These are phyloP conservation scores for Pseudovirgaria hyperparasitica DNA, from an alignment of 2,329 filamentous ascomycete species.

Conservation along the genomic window DNA sequence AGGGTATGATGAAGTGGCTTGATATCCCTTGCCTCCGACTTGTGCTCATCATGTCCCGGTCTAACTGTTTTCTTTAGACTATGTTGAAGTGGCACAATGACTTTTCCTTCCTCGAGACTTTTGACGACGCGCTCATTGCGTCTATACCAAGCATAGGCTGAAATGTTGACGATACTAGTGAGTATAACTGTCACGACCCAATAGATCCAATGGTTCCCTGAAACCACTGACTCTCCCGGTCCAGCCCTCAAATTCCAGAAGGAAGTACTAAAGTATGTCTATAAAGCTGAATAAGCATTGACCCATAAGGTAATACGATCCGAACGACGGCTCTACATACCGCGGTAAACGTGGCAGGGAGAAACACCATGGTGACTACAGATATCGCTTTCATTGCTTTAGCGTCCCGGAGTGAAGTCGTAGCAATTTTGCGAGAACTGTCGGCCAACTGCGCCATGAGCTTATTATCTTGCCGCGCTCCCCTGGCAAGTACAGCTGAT, in stretches of 20 bases:
- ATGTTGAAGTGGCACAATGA: no score
- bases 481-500: constrained; percentile 4
- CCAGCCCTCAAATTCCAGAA: constrained; percentile 4
- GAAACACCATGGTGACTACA: constrained; percentile 13
- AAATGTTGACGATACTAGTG: no score
- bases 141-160: no score
- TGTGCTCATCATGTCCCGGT: no score
- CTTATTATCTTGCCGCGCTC: constrained; percentile 3
- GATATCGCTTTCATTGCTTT: constrained; percentile 12
- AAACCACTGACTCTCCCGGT: constrained; percentile 1
- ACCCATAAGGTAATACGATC: background rate
- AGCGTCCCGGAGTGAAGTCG: constrained; percentile 10
- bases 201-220: constrained; percentile 3
- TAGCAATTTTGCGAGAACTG: constrained; percentile 8
- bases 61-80: no score
- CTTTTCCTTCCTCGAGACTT: no score
- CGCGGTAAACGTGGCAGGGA: constrained; percentile 14
- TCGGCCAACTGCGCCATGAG: constrained; percentile 5
- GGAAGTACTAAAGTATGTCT: constrained; percentile 4
- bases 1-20: no score
- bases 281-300: background rate
- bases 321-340: constrained; percentile 5
- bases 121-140: no score
- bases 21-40: no score
- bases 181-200: constrained; percentile 3